Evolutionary conservation across 2,329 filamentous ascomycete genomes (phyloP).

Genomic region (Fusarium veterinarium): DNA sequence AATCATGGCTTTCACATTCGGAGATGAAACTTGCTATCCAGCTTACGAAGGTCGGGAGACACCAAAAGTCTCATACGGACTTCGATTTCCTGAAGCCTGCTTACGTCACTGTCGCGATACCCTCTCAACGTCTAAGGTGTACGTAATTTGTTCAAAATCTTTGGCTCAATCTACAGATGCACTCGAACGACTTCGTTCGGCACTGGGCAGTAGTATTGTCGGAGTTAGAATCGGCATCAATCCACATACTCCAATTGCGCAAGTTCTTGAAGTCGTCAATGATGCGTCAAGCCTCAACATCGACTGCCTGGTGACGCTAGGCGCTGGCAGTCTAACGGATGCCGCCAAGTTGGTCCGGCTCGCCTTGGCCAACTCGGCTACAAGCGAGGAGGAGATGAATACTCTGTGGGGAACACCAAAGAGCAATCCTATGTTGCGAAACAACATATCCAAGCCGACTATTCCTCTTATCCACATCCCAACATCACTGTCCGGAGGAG

Average conservation of each 20-base stretch:
- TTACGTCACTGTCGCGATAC: background rate
- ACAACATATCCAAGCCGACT: conserved; percentile 29
- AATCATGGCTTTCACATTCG: conserved; percentile 4
- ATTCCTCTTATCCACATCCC: conserved; percentile 51
- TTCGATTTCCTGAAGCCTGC: conserved; percentile 18
- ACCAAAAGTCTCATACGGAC: conserved; percentile 11
- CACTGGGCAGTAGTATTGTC: conserved; percentile 56
- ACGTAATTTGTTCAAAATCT: conserved; percentile 53
- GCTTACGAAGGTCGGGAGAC: conserved; percentile 3
- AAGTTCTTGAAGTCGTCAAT: conserved; percentile 60
- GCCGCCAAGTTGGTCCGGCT: conserved; percentile 64
- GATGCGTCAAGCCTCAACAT: conserved; percentile 53
- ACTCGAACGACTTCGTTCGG: conserved; percentile 54
- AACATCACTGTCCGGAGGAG: conserved; percentile 51
- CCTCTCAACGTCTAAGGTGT: background rate
- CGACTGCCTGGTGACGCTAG: conserved; percentile 65
- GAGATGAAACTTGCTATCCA: background rate
- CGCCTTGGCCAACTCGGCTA: conserved; percentile 60
- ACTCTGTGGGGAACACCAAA: conserved; percentile 46
- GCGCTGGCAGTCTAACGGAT: conserved; percentile 67
- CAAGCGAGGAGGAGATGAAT: conserved; percentile 52
- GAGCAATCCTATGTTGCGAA: conserved; percentile 35
- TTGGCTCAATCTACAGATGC: conserved; percentile 59
- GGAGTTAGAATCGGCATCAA: conserved; percentile 63
- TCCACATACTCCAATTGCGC: conserved; percentile 64